Conservation (phyloP, 1,284 basidiomycete species). For the Apiotrichum gamsii region DNA sequence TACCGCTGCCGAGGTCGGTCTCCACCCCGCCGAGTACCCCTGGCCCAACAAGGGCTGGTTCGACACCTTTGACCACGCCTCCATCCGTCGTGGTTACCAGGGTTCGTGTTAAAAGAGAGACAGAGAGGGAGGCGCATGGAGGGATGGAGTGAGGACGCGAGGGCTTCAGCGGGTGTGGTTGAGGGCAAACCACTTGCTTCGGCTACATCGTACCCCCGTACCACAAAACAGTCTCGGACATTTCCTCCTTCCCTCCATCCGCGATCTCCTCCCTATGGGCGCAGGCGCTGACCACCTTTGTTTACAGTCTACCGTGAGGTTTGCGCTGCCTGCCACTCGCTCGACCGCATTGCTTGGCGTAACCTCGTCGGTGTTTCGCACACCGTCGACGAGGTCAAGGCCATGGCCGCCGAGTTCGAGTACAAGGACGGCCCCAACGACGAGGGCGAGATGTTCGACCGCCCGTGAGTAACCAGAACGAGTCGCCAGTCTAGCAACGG, state of each 20-base stretch:
- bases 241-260: too few species aligned
- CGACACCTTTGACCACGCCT: conserved; percentile 89
- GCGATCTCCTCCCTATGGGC: not conserved
- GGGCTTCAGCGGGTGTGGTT: too few species aligned
- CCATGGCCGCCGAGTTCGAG: conserved; percentile 93
- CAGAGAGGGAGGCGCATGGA: too few species aligned
- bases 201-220: too few species aligned
- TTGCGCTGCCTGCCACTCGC: conserved; percentile 96
- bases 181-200: too few species aligned
- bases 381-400: conserved; percentile 83
- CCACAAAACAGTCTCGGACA: too few species aligned
- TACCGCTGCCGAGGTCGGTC: conserved; percentile 84
- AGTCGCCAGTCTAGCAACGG: not conserved
- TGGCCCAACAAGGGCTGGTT: conserved; percentile 85
- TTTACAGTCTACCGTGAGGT: conserved; percentile 91
- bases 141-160: too few species aligned
- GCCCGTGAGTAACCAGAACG: conserved; percentile 62
- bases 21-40: conserved; percentile 82
- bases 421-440: conserved; percentile 95
- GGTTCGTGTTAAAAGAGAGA: conserved; percentile 26
- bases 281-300: too few species aligned
- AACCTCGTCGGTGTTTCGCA: conserved; percentile 98
- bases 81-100: conserved; percentile 93
- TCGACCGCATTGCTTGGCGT: conserved; percentile 99
- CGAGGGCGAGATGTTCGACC: conserved; percentile 95